Conservation (phyloP, 345 rosid species). For the Lepidium aucheri region DNA sequence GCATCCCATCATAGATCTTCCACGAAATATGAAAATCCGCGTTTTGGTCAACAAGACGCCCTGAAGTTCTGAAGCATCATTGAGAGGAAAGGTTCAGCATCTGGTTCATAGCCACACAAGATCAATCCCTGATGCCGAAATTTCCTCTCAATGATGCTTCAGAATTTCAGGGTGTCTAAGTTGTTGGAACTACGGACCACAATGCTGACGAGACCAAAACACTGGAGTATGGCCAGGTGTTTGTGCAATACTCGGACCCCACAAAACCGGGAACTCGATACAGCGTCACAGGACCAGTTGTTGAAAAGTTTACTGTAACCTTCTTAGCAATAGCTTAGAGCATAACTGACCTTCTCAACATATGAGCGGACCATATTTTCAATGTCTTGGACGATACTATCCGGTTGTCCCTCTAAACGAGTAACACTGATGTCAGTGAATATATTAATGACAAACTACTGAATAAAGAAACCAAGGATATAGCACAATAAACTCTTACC, state of each 20-base stretch:
- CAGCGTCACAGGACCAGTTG: too few relatives aligned
- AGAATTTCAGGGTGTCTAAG: slow-evolving; percentile 65
- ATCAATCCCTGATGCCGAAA: slow-evolving; percentile 75
- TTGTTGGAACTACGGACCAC: slow-evolving; percentile 57
- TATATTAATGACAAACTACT: background rate
- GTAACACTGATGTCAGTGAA: slow-evolving; percentile 13
- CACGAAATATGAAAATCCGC: too few relatives aligned
- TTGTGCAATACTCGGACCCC: too few relatives aligned
- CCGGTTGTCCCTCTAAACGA: slow-evolving; percentile 89
- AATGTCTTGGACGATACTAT: slow-evolving; percentile 81
- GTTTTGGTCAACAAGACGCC: too few relatives aligned
- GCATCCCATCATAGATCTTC: too few relatives aligned
- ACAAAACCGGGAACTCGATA: too few relatives aligned
- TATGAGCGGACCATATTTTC: slow-evolving; percentile 99
- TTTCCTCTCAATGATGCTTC: slow-evolving; percentile 87
- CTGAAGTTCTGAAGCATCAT: too few relatives aligned
- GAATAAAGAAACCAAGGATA: slow-evolving; percentile 24
- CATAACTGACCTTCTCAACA: slow-evolving; percentile 79
- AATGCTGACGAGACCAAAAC: too few relatives aligned
- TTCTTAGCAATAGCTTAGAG: slow-evolving; percentile 7
- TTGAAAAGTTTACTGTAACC: background rate
- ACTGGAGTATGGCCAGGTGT: too few relatives aligned
- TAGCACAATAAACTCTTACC: slow-evolving; percentile 44
- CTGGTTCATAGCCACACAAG: too few relatives aligned
- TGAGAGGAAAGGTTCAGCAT: too few relatives aligned